Percentiles rank a stretch among this genome's conserved stretches.
Evolutionary conservation across 2,329 filamentous ascomycete genomes (phyloP).

Genomic region (Xylariaceae sp.): DNA sequence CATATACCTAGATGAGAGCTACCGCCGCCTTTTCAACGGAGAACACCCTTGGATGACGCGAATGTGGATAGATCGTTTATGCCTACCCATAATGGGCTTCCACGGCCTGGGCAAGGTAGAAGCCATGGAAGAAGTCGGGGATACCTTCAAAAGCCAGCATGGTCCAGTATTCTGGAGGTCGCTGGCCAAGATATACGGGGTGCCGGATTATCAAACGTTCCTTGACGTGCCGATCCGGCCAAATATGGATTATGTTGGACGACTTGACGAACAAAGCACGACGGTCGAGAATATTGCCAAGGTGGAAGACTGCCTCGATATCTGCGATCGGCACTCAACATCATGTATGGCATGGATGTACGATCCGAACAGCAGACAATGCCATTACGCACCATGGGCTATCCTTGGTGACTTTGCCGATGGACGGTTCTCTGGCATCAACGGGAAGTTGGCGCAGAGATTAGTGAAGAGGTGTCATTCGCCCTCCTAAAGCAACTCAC

Average conservation of each 20-base stretch:
- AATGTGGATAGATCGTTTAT: constrained; percentile 58
- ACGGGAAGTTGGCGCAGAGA: constrained; percentile 41
- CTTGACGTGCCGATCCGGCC: constrained; percentile 45
- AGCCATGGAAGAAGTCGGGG: constrained; percentile 54
- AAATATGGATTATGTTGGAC: constrained; percentile 59
- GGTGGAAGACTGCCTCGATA: constrained; percentile 51
- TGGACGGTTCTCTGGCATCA: constrained; percentile 49
- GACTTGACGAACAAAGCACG: constrained; percentile 51
- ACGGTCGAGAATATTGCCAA: constrained; percentile 47
- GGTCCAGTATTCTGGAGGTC: constrained; percentile 57
- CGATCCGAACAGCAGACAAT: constrained; percentile 48
- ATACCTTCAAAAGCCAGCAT: constrained; percentile 47
- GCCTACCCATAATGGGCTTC: constrained; percentile 61
- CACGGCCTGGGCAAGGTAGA: constrained; percentile 55
- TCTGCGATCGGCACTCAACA: constrained; percentile 49
- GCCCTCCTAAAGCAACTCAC: constrained; percentile 20
- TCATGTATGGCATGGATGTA: constrained; percentile 61
- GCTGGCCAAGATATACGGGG: constrained; percentile 57
- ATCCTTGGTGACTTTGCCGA: constrained; percentile 50
- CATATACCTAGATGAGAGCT: constrained; percentile 62
- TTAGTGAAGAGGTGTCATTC: constrained; percentile 37
- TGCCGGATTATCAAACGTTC: constrained; percentile 48
- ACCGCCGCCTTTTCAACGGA: constrained; percentile 62
- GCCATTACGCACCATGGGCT: constrained; percentile 58
- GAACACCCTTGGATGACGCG: constrained; percentile 57